Base-by-base conservation (phyloP, 208 protist species). In the Acanthamoeba quina region DNA sequence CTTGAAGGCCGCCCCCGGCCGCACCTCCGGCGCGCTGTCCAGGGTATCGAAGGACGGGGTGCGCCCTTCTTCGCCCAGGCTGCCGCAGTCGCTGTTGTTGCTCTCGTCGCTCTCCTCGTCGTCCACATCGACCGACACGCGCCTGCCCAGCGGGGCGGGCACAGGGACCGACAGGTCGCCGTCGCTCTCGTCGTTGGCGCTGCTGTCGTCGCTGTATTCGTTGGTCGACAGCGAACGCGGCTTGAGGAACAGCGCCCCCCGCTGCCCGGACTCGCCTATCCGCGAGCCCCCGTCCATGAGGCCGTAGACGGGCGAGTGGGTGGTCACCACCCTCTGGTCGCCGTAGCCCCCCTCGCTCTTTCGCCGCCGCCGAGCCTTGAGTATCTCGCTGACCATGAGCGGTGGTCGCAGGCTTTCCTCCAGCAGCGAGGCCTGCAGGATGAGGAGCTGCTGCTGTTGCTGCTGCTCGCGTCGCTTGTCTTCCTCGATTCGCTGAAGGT, bases 241-340 rank as follows among this genome's bases (percentile, higher is more conserved):
- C 26, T 76, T 76, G 68, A 44, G 15, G 68, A 44, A 66, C 3
- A 11, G 68, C 24, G 26, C 1, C 29, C 68, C 17, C 37, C 10
- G 11, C 74, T n/a, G n/a, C 5, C 5, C 74, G 24, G 44, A 13
- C 44, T 34, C n/a, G 31, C 64, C 21, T 11, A 72, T 72, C n/a
- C 13, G 64, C 44, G 74, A 83, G 34, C 74, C 74, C 37, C 74
- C 74, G 37, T 83, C 74, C 68, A 76, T 76, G 3, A 76, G 19
- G 13, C 68, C 31, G 68, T 76, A 41, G 74, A 29, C n/a, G 74
- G 37, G 74, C 15, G 29, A 83, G 44, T n/a, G 44, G n/a, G n/a
- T n/a, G 26, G 26, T 41, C 13, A 1, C 21, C 29, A 34, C 15
- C 5, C 29, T 5, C 52, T 56, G 29, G 68, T 78, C 68, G 29